These are phyloP conservation scores for Raphanus sativus DNA, from an alignment of 345 rosid genomes.

Conservation along the genomic window DNA sequence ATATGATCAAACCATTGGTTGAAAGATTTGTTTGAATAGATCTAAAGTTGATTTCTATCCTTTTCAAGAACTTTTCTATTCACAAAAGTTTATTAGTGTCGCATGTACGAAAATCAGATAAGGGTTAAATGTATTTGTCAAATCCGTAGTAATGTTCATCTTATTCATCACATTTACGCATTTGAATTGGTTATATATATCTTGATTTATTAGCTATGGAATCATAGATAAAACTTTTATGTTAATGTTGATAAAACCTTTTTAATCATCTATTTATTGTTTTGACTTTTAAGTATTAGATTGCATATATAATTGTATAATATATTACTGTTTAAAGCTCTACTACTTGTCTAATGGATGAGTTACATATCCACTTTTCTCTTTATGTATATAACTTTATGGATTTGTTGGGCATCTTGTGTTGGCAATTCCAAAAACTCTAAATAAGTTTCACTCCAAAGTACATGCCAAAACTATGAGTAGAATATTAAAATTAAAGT, in stretches of 20 bases:
- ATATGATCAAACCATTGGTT: slow-evolving; percentile 11
- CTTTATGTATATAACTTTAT: background rate
- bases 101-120: background rate
- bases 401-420: background rate
- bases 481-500: background rate
- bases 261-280: background rate
- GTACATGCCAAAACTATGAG: slow-evolving; percentile 1
- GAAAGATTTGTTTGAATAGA: background rate
- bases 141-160: slow-evolving; percentile 15
- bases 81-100: slow-evolving; percentile 21
- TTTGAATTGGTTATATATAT: background rate
- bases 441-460: background rate
- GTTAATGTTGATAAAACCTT: background rate
- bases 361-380: background rate
- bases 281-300: background rate
- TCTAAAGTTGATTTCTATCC: slow-evolving; percentile 20
- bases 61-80: slow-evolving; percentile 20
- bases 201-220: background rate
- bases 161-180: background rate
- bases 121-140: background rate
- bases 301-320: background rate
- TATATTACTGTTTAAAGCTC: background rate
- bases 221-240: background rate
- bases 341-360: background rate
- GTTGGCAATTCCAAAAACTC: background rate